Base-by-base conservation (phyloP, 83 land plant species). In the Picea engelmannii region DNA sequence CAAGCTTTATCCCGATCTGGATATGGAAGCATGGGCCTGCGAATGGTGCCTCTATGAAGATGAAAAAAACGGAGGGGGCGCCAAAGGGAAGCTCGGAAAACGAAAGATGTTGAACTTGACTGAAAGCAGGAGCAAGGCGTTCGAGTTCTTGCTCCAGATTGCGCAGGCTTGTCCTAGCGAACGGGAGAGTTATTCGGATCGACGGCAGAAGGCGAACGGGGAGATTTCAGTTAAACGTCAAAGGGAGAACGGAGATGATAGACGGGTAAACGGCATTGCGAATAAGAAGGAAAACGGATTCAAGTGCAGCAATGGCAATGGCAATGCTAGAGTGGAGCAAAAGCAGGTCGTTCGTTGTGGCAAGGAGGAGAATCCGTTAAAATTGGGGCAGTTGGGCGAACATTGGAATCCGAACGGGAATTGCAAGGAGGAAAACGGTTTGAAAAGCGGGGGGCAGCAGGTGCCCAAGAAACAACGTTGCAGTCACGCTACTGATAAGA, bases 41-140 rank as follows among this genome's bases (percentile, higher is more conserved):
- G 83, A 82, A 65, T 82, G 83, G 83, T 82, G 83, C 83, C 15
- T 82, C 49, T 65, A 76, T 49, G 83, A 82, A 15, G 67, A 76
- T 17, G 79, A 75, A 20, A 82, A 76, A 23, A 76, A 40, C 47
- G 80, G 64, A 8, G 60, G 38, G 5, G 49, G 65, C 18, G 18
- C 17, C 73, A 67, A 67, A 27, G 58, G 24, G 4, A 67, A 58
- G 78, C 62, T 58, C 15, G 62, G 82, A 31, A 67, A 66, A 23
- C 42, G 77, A 61, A 31, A 31, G 60, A 25, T 20, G n/a, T 0
- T 12, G 27, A 78, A 16, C 59, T 49, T 40, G 60, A 35, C 12
- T 23, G 75, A 79, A 66, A 62, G 81, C 49, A n/a, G 73, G 49
- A 63, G 27, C 49, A 79, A 79, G 58, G 81, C 73, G 1, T 79